A percentile compares a stretch with the other conserved stretches of the same genome.
Conservation (phyloP, 352 stramenopile species). For the Discostella stelligera region DNA sequence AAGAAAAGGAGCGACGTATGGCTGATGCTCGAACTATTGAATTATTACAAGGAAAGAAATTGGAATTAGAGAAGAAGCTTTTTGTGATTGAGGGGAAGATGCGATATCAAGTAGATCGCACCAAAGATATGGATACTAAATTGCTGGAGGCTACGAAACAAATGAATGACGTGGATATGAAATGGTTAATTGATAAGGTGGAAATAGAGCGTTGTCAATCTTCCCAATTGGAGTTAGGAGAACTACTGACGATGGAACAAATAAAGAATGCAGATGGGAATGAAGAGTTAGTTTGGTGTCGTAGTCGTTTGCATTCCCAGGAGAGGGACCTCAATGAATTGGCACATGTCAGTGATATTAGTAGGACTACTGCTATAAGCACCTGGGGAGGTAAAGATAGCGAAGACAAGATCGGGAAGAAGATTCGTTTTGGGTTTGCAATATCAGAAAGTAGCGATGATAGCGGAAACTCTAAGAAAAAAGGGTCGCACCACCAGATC, state of each 20-base stretch:
- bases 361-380: neutral
- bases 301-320: neutral
- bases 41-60: neutral
- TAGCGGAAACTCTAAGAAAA: neutral
- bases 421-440: no score
- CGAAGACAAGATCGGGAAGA: neutral
- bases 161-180: slow-evolving; percentile 16
- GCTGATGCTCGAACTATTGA: slow-evolving; percentile 3
- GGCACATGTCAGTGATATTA: neutral
- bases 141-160: neutral
- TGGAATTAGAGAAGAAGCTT: slow-evolving; percentile 6
- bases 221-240: slow-evolving; percentile 3
- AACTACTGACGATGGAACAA: neutral
- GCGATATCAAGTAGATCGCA: slow-evolving; percentile 19
- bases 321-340: neutral
- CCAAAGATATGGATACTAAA: neutral
- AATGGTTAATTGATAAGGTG: slow-evolving; percentile 18
- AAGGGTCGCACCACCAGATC: neutral
- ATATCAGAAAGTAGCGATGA: neutral
- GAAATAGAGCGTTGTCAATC: slow-evolving; percentile 17
- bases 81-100: slow-evolving; percentile 3
- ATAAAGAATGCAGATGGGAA: slow-evolving; percentile 5
- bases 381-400: neutral
- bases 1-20: slow-evolving; percentile 8
- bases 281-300: slow-evolving; percentile 27